Evolutionary conservation across 805 yeast species (phyloP), one percentile per base, ranked within the genome.

Genomic region (Sugiyamaella marilandica): DNA sequence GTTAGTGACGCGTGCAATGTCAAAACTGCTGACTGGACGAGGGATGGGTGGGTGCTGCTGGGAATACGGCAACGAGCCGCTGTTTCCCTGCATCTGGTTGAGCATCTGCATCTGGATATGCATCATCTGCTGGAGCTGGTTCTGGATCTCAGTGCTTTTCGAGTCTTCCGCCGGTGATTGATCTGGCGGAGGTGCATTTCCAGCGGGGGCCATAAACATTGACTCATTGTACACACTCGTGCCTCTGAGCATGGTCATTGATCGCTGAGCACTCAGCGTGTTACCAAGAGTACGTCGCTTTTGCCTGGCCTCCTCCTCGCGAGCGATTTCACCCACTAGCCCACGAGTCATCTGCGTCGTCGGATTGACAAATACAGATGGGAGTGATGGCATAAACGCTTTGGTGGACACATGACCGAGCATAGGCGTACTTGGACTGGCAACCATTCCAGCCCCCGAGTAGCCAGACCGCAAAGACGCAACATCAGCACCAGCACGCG

Each of bases 311-410:
- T 71, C 72, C 51, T 71, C 72, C 48, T 70, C 74, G 1, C 65
- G 61, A 10, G 70, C 69, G 49, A 71, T 72, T 50, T 69, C 73
- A 14, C 69, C 73, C n/a, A 71, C 65, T 13, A 71, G 58, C 2
- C 75, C 75, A 2, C 75, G 63, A 13, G 53, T 52, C 41, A 59
- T 52, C 2, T 49, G 29, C 10, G 43, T 24, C 33, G 56, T 52
- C 11, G 56, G 52, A 44, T 49, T 48, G 19, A 52, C 56, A 45
- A 65, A 65, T 10, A 64, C 56, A 1, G 56, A 21, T 10, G 69
- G 65, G 34, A 63, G 50, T 4, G 67, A 56, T 5, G 57, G 56
- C 32, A 37, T 49, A 21, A 39, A 39, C 24, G 21, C 2, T 9
- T 39, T 39, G 8, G 39, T 8, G 18, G 4, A n/a, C 13, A 34